A percentile compares a stretch with the other conserved stretches of the same genome.
Evolutionary conservation across 208 protist species (phyloP).

Genomic region (Trypanosoma caninum): DNA sequence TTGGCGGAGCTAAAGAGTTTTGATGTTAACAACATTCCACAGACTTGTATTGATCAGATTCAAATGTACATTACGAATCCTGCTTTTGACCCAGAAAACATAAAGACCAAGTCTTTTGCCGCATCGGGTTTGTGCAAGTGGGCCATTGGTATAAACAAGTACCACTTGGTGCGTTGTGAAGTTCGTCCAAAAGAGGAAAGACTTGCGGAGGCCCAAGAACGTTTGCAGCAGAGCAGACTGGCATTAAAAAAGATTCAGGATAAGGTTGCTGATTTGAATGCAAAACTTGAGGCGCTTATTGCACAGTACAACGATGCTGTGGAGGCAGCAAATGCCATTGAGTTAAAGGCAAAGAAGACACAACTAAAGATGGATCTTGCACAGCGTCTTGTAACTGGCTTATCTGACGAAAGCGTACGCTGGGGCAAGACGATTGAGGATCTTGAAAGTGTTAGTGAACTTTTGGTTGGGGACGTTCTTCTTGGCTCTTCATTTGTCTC

Average conservation of each 20-base stretch:
- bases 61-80: slow-evolving; percentile 92
- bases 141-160: slow-evolving; percentile 96
- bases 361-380: slow-evolving; percentile 93
- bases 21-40: slow-evolving; percentile 96
- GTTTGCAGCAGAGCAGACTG: slow-evolving; percentile 80
- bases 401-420: slow-evolving; percentile 96
- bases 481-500: slow-evolving; percentile 96
- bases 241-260: slow-evolving; percentile 94
- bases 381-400: slow-evolving; percentile 93
- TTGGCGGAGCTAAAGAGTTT: slow-evolving; percentile 92
- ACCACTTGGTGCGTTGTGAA: slow-evolving; percentile 95
- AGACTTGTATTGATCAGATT: slow-evolving; percentile 93
- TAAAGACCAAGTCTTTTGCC: slow-evolving; percentile 93
- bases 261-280: slow-evolving; percentile 93
- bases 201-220: slow-evolving; percentile 89
- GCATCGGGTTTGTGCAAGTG: slow-evolving; percentile 97
- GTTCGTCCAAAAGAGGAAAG: slow-evolving; percentile 96
- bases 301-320: slow-evolving; percentile 94
- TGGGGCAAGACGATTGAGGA: slow-evolving; percentile 94
- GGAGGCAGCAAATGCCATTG: slow-evolving; percentile 90
- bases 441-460: slow-evolving; percentile 82
- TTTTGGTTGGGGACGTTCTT: slow-evolving; percentile 97
- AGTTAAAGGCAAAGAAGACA: slow-evolving; percentile 93
- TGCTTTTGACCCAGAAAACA: slow-evolving; percentile 88
- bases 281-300: slow-evolving; percentile 91